Conservation (phyloP, 192 early-diverging fungal genomes). For the Polychytrium aggregatum region DNA sequence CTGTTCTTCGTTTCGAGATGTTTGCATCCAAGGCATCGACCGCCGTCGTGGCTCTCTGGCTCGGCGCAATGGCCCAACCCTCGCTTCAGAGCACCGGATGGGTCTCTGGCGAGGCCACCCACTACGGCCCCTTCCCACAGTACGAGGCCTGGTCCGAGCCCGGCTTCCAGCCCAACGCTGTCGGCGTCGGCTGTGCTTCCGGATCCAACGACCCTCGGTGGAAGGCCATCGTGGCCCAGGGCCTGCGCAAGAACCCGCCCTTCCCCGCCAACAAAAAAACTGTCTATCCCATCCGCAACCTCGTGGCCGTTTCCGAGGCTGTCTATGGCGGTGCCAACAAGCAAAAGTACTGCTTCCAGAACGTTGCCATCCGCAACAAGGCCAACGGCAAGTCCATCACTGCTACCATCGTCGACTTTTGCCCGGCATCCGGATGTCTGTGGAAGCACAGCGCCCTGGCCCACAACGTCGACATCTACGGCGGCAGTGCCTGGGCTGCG, state of each 20-base stretch:
- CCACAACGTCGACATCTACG: conserved; percentile 27
- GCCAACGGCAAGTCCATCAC: conserved; percentile 1
- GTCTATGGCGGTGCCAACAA: conserved; percentile 1
- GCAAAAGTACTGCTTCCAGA: conserved; percentile 13
- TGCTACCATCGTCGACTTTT: conserved; percentile 24
- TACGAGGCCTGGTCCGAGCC: conserved; percentile 8
- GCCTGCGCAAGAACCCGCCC: too few species aligned
- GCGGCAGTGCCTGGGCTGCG: too few species aligned
- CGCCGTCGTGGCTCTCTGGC: too few species aligned
- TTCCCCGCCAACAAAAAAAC: conserved; percentile 1
- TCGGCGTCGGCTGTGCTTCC: conserved; percentile 26
- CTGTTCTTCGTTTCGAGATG: too few species aligned
- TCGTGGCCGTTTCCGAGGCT: conserved; percentile 23
- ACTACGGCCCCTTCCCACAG: conserved; percentile 19
- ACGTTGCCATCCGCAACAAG: conserved; percentile 10
- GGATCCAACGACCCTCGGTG: conserved; percentile 26
- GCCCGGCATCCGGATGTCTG: conserved; percentile 15
- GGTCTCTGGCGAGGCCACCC: too few species aligned
- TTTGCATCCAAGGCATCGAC: too few species aligned
- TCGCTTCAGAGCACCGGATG: too few species aligned
- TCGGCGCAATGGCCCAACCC: too few species aligned
- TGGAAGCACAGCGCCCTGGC: conserved; percentile 13
- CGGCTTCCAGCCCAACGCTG: conserved; percentile 18
- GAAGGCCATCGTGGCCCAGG: conserved; percentile 16
- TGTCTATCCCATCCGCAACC: conserved; percentile 15